These are phyloP conservation scores for Diaporthe ampelina DNA, from an alignment of 2,329 filamentous ascomycete genomes.

Conservation along the genomic window DNA sequence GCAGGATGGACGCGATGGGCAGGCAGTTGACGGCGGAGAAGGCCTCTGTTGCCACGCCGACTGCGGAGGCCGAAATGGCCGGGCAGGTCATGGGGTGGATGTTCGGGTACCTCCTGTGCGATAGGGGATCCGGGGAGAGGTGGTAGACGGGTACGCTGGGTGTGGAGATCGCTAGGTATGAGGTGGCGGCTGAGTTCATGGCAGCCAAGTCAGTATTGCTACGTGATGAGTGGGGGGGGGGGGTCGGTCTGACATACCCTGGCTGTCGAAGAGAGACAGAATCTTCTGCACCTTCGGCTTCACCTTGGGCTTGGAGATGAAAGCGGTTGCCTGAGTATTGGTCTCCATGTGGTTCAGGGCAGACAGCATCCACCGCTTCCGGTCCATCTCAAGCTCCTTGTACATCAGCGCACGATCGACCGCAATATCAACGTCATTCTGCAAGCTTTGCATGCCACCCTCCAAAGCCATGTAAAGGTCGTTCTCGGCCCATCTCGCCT, in stretches of 20 bases:
- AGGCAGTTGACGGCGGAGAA: slow-evolving; percentile 68
- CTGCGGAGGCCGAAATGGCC: slow-evolving; percentile 51
- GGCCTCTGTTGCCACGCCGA: slow-evolving; percentile 56
- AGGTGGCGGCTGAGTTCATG: slow-evolving; percentile 55
- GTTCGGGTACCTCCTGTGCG: slow-evolving; percentile 54
- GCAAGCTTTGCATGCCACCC: not conserved
- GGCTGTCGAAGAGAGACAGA: slow-evolving; percentile 65
- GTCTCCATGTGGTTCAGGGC: slow-evolving; percentile 63
- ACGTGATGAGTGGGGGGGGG: slow-evolving; percentile 15
- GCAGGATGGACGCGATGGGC: slow-evolving; percentile 68
- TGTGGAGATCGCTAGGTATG: slow-evolving; percentile 63
- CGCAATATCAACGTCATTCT: not conserved
- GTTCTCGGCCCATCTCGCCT: slow-evolving; percentile 61
- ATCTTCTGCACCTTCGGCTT: slow-evolving; percentile 52
- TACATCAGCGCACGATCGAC: slow-evolving; percentile 61
- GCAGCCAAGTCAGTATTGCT: slow-evolving; percentile 28
- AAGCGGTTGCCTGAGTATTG: slow-evolving; percentile 42
- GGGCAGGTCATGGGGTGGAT: slow-evolving; percentile 57
- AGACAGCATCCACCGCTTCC: slow-evolving; percentile 53
- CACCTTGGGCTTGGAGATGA: slow-evolving; percentile 39
- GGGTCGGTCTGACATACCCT: slow-evolving; percentile 56
- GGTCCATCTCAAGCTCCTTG: slow-evolving; percentile 62
- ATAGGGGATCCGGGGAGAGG: slow-evolving; percentile 59
- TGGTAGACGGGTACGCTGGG: slow-evolving; percentile 59
- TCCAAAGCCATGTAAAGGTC: not conserved